A percentile compares a stretch with the other conserved stretches of the same genome.
phyloP scores from a whole-genome alignment of 768 basidiomycete species.

The Coprinellus micaceus region DNA sequence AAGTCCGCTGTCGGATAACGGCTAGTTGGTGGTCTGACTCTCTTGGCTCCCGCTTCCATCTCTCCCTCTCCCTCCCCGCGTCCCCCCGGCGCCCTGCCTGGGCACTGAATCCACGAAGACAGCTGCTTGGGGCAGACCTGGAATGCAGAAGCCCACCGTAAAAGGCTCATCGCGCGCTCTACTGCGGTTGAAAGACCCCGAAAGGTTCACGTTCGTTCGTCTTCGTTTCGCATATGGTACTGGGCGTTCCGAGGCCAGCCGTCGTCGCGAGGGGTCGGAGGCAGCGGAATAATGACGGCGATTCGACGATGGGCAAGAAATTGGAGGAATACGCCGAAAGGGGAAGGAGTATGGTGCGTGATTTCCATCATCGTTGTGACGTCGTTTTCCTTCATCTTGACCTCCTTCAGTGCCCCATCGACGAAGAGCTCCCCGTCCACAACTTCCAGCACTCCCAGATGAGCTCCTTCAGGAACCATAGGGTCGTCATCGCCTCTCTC shows the following conservation, averaged over 20 bases:
- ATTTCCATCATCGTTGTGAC: constrained; percentile 1
- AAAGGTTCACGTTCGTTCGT: background rate
- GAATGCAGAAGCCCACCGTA: no score
- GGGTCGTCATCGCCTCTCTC: constrained; percentile 78
- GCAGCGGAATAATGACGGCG: constrained; percentile 8
- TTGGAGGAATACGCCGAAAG: constrained; percentile 5
- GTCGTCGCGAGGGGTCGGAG: constrained; percentile 2
- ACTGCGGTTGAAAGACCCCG: background rate
- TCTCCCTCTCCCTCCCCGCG: no score
- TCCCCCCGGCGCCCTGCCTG: no score
- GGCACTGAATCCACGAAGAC: no score
- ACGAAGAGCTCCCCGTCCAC: constrained; percentile 1
- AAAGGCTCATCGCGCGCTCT: no score
- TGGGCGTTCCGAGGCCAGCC: constrained; percentile 8
- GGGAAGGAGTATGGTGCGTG: constrained; percentile 1
- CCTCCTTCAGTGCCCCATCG: constrained; percentile 4
- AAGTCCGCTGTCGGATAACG: no score
- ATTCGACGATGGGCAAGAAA: constrained; percentile 1
- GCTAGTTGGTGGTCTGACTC: no score
- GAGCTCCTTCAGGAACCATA: constrained; percentile 69
- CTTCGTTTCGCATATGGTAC: background rate
- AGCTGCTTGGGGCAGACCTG: no score
- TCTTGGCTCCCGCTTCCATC: no score
- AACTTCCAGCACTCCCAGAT: constrained; percentile 29
- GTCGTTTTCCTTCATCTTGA: constrained; percentile 1